These are phyloP conservation scores for Picea sitchensis DNA, from an alignment of 75 land plant genomes.

Conservation along the genomic window DNA sequence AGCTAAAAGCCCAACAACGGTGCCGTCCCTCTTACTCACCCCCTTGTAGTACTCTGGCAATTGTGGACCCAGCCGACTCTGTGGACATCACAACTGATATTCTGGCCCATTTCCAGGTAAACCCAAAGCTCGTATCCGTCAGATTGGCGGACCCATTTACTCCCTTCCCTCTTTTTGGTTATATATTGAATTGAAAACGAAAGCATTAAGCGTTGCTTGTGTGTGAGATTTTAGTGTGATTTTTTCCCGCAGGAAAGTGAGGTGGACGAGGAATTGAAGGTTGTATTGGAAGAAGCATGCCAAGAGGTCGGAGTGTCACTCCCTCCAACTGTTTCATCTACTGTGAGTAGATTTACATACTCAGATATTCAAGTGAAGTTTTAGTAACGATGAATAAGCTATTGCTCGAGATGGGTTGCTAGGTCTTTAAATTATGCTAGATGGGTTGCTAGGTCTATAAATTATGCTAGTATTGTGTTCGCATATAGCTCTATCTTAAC, in stretches of 20 bases:
- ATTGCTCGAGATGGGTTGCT: no score
- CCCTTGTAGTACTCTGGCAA: neutral
- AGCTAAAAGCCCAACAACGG: neutral
- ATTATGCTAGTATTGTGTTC: no score
- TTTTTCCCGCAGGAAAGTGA: conserved; percentile 27
- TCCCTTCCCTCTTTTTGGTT: no score
- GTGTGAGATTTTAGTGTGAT: neutral
- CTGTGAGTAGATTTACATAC: conserved; percentile 1
- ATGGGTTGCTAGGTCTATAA: no score
- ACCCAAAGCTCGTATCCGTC: neutral
- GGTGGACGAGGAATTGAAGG: conserved; percentile 29
- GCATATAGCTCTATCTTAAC: no score
- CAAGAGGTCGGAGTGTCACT: conserved; percentile 25
- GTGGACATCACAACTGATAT: neutral
- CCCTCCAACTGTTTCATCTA: conserved; percentile 13
- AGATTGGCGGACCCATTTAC: no score
- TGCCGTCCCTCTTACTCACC: neutral
- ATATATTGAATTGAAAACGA: no score
- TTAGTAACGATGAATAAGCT: no score
- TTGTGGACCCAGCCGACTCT: neutral
- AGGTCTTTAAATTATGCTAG: no score
- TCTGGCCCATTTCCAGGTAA: neutral
- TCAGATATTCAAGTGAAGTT: no score
- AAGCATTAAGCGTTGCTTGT: no score
- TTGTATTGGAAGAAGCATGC: conserved; percentile 34